Evolutionary conservation across 169 alveolate species (phyloP), one percentile per base, ranked within the genome.

Genomic region (Babesia divergens): DNA sequence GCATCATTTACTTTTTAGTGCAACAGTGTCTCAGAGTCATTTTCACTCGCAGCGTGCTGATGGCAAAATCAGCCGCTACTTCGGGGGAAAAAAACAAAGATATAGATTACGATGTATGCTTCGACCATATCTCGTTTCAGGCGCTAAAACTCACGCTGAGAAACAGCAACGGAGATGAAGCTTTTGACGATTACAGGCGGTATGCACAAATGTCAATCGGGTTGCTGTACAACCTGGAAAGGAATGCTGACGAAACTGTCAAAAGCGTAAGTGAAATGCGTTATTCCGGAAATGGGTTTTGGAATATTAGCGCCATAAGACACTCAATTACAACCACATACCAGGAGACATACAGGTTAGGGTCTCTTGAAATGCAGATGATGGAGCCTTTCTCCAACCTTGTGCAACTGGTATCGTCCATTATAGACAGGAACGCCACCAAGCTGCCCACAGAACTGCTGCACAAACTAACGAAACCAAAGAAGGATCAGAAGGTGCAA

Each of bases 291-390:
- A 46, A 32, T 32, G 85, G 85, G 31, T 46, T 13, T 35, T 54
- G 55, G 59, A 49, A 49, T 43, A 58, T 65, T 22, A 76, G 85
- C 40, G 52, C 71, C n/a, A 38, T 76, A 6, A 64, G 85, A 31
- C 71, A 76, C 56, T 76, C 85, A 18, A 51, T 76, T 32, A 70
- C 85, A 14, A 65, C 44, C 29, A 32, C 58, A n/a, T 76, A 65
- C 58, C 82, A 76, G 66, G 85, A 65, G 52, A 40, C 29, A 18
- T 76, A 76, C 52, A 37, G 31, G 35, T 9, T 76, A n/a, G 26
- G 40, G 52, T 47, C 59, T 35, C 29, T 9, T 13, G 66, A 65
- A 26, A 65, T 76, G 81, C 64, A 40, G 37, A 62, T 24, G 29
- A 44, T 76, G 18, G 85, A 76, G 47, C 85, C 85, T 14, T 49